Evolutionary conservation across 139 green algal species (phyloP).

Genomic region (Chlamydomonas sp.): DNA sequence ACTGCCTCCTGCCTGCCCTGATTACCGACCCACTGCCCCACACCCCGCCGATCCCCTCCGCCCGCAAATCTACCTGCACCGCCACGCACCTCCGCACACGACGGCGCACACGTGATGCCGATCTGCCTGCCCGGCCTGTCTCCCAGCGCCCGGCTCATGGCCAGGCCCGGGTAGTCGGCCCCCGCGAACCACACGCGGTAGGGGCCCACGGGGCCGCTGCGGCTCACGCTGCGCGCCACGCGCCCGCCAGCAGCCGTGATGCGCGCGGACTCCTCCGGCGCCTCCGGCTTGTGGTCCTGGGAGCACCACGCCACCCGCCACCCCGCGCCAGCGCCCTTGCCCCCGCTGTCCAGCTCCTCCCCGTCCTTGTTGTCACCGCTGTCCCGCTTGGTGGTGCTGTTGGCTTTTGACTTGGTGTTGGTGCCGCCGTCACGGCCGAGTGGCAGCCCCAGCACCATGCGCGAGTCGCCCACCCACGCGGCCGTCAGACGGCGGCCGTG

Average conservation of each 20-base stretch:
- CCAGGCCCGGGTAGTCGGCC: slow-evolving; percentile 51
- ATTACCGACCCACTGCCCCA: too few relatives aligned
- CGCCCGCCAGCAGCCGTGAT: slow-evolving; percentile 48
- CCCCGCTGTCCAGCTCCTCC: background rate
- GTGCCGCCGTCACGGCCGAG: background rate
- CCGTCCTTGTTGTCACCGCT: background rate
- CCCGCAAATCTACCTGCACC: too few relatives aligned
- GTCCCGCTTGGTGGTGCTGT: background rate
- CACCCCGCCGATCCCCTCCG: too few relatives aligned
- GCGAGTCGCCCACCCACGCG: slow-evolving; percentile 61
- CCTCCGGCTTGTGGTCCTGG: slow-evolving; percentile 63
- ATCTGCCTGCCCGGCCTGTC: slow-evolving; percentile 51
- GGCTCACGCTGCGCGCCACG: slow-evolving; percentile 38
- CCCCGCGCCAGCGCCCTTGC: background rate
- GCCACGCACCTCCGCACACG: background rate
- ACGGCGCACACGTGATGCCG: slow-evolving; percentile 68
- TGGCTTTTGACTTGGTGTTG: background rate
- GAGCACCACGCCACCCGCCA: slow-evolving; percentile 26
- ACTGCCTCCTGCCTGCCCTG: too few relatives aligned
- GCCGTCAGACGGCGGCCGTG: slow-evolving; percentile 43
- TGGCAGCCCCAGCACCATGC: slow-evolving; percentile 46
- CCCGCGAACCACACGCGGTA: slow-evolving; percentile 25
- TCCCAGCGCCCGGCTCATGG: slow-evolving; percentile 60
- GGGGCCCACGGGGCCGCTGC: slow-evolving; percentile 31
- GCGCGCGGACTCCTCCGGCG: slow-evolving; percentile 43